Conservation (phyloP, 805 yeast species). For the Dipodascopsis tothii region DNA sequence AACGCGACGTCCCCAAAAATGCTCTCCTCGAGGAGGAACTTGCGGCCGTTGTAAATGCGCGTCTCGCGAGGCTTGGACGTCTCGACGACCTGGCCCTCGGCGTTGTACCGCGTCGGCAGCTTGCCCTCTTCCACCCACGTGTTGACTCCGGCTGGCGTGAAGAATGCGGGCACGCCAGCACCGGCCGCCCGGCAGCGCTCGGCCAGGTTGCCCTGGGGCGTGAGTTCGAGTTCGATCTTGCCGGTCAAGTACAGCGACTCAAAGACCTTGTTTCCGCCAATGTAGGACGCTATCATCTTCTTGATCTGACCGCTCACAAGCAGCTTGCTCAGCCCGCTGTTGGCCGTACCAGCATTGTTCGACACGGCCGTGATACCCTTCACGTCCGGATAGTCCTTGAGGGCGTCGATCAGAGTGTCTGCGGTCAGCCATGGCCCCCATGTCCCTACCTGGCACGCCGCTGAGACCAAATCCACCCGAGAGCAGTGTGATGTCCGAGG, state of each 20-base stretch:
- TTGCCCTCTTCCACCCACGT: slow-evolving; percentile 46
- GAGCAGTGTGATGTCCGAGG: slow-evolving; percentile 33
- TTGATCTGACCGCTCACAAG: slow-evolving; percentile 38
- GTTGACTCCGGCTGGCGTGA: slow-evolving; percentile 42
- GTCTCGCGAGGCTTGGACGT: slow-evolving; percentile 37
- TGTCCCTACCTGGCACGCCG: slow-evolving; percentile 42
- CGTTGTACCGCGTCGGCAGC: slow-evolving; percentile 37
- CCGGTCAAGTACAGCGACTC: slow-evolving; percentile 39
- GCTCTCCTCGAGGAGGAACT: slow-evolving; percentile 39
- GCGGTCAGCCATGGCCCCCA: too few relatives aligned
- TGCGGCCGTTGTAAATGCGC: slow-evolving; percentile 38
- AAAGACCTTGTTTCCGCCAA: slow-evolving; percentile 40
- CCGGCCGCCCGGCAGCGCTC: slow-evolving; percentile 43
- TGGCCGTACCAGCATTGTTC: slow-evolving; percentile 43
- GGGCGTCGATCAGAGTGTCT: slow-evolving; percentile 37
- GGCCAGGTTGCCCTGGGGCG: slow-evolving; percentile 46
- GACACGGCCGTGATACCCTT: slow-evolving; percentile 39
- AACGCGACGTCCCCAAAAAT: slow-evolving; percentile 43
- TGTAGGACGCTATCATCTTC: slow-evolving; percentile 41
- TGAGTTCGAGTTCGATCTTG: slow-evolving; percentile 39
- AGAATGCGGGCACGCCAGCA: slow-evolving; percentile 44
- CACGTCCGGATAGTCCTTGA: slow-evolving; percentile 32
- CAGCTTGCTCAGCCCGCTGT: slow-evolving; percentile 38
- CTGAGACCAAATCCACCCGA: slow-evolving; percentile 45
- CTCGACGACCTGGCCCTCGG: slow-evolving; percentile 33